A percentile compares a stretch with the other conserved stretches of the same genome.
Evolutionary conservation across 306 rosid genomes (phyloP).

Genomic region (Cucumis hystrix): DNA sequence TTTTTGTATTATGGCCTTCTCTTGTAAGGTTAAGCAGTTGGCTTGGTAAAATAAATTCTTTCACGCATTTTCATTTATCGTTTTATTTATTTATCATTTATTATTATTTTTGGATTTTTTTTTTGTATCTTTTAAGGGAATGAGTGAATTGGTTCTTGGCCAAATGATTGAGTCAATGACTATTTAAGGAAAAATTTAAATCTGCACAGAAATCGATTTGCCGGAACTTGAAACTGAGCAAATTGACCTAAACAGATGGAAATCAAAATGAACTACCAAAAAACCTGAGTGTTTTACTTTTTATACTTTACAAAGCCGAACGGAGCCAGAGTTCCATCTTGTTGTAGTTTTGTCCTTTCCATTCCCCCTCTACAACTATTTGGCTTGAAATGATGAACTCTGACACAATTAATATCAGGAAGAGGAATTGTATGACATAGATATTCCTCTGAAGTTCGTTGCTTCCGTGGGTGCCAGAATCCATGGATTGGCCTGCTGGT

Average conservation of each 20-base stretch:
- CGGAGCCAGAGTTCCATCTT: background rate
- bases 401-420: slow-evolving; percentile 30
- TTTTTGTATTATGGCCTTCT: background rate
- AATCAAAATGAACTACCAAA: background rate
- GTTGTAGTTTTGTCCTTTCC: too few relatives aligned
- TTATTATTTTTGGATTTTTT: too few relatives aligned
- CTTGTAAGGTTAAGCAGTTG: background rate
- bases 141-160: background rate
- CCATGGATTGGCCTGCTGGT: slow-evolving; percentile 98
- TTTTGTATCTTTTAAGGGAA: background rate
- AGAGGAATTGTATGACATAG: slow-evolving; percentile 79
- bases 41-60: background rate
- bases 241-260: background rate
- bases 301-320: background rate
- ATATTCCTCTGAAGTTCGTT: slow-evolving; percentile 66
- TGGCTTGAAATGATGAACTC: background rate
- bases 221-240: background rate
- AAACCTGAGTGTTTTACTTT: background rate
- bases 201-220: background rate
- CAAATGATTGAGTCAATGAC: background rate
- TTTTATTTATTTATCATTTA: too few relatives aligned
- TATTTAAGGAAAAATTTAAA: background rate
- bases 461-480: slow-evolving; percentile 83
- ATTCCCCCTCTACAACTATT: background rate
- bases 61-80: background rate